A percentile compares a stretch with the other conserved stretches of the same genome.
These are phyloP conservation scores for Metschnikowia kofuensis DNA, from an alignment of 805 yeast species.

Conservation along the genomic window DNA sequence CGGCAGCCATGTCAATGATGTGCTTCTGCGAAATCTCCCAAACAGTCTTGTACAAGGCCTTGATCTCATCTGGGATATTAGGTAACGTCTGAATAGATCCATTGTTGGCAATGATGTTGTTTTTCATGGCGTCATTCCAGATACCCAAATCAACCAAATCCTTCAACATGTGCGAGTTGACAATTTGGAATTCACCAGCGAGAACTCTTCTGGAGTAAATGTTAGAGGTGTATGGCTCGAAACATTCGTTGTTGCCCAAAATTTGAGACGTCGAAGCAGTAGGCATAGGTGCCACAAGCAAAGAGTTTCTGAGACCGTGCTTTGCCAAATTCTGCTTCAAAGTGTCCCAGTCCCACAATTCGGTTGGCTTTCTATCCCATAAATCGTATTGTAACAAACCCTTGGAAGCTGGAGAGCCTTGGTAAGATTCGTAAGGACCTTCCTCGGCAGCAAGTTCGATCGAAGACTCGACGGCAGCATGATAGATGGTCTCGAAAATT, in stretches of 20 bases:
- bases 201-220: slow-evolving; percentile 61
- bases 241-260: slow-evolving; percentile 59
- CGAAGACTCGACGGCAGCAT: slow-evolving; percentile 57
- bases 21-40: slow-evolving; percentile 62
- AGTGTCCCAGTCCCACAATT: slow-evolving; percentile 58
- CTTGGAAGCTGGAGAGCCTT: slow-evolving; percentile 59
- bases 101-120: slow-evolving; percentile 52
- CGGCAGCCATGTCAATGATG: slow-evolving; percentile 64
- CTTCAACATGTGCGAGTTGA: slow-evolving; percentile 55
- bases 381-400: slow-evolving; percentile 56
- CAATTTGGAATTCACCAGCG: slow-evolving; percentile 64
- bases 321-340: slow-evolving; percentile 47
- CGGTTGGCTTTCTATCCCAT: slow-evolving; percentile 59
- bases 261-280: slow-evolving; percentile 67
- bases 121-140: slow-evolving; percentile 58
- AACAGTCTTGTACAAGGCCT: slow-evolving; percentile 55
- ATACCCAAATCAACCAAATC: slow-evolving; percentile 58
- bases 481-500: slow-evolving; percentile 61
- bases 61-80: slow-evolving; percentile 52
- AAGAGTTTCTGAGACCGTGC: slow-evolving; percentile 55
- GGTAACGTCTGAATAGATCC: slow-evolving; percentile 58
- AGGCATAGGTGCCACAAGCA: slow-evolving; percentile 65
- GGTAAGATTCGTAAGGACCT: slow-evolving; percentile 49
- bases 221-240: slow-evolving; percentile 62
- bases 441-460: slow-evolving; percentile 50